Base-by-base conservation (phyloP, 2,329 filamentous ascomycete genomes). In the Fonsecaea erecta region DNA sequence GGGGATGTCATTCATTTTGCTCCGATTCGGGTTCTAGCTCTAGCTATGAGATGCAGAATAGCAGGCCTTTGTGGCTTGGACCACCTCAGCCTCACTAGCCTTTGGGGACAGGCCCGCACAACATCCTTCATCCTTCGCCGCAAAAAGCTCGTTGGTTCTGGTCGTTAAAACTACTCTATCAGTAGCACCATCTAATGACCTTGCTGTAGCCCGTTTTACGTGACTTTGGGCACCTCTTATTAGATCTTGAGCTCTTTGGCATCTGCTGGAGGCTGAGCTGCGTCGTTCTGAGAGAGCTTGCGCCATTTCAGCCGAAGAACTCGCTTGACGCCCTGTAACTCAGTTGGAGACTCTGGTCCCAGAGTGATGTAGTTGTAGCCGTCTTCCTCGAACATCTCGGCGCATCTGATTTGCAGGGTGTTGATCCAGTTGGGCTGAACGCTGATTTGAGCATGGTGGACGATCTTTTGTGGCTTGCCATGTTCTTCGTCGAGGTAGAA, bases 401-500 rank as follows among this genome's bases (percentile, higher is more conserved):
- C 62, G 24, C 18, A 26, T 30, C 67, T 57, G 26, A 69, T 40
- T 43, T 69, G 67, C 18, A 63, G 52, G 2, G 64, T 64, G 30
- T 64, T 52, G 59, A 52, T 60, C 58, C 62, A 65, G 24, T 69
- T 67, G 18, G 59, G 58, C 3, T 52, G 67, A 37, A 69, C 53
- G 40, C 58, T 54, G 55, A 67, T 63, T 37, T 64, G 58, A 11
- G 62, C 59, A 21, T 67, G 54, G 40, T 67, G 67, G 32, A 67
- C 35, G 48, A 69, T 51, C n/a, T 16, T 65, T 40, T 56, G 52
- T 24, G 34, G 46, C 18, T 54, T 57, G 24, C 57, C 57, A 4
- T 34, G 26, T 35, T 63, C 52, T 43, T 69, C 67, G 26, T 69
- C 59, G 16, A 67, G 52, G 28, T 67, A 63, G 61, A 67, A 69